A percentile compares a stretch with the other conserved stretches of the same genome.
These are phyloP conservation scores for Populus ilicifolia DNA, from an alignment of 345 rosid species.

Conservation along the genomic window DNA sequence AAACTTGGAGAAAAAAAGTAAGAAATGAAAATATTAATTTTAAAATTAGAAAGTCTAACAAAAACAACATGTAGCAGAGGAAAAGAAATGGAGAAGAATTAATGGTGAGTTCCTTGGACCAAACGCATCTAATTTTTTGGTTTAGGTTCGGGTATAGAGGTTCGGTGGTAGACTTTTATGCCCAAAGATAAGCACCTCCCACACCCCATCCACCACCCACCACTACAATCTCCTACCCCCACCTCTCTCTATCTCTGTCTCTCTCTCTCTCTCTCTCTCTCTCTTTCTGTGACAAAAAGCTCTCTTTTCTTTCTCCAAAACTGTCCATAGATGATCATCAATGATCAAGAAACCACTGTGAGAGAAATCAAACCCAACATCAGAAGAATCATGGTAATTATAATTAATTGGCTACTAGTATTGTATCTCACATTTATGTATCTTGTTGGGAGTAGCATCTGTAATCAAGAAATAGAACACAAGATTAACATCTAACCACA, in stretches of 20 bases:
- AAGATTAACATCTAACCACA: no score
- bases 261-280: neutral
- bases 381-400: slow-evolving; percentile 56
- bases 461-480: no score
- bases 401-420: neutral
- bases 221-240: slow-evolving; percentile 18
- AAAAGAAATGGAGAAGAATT: neutral
- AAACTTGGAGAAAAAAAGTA: neutral
- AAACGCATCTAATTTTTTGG: slow-evolving; percentile 20
- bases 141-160: slow-evolving; percentile 17
- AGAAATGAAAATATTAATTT: neutral
- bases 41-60: neutral
- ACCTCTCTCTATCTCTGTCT: slow-evolving; percentile 6
- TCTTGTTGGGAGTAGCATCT: neutral
- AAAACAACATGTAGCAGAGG: no score
- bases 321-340: slow-evolving; percentile 8
- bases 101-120: slow-evolving; percentile 16
- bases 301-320: neutral
- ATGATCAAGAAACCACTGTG: slow-evolving; percentile 37
- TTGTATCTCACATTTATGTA: neutral
- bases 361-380: slow-evolving; percentile 48
- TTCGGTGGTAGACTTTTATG: slow-evolving; percentile 31
- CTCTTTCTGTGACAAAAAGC: neutral
- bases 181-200: slow-evolving; percentile 25
- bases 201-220: slow-evolving; percentile 16